A percentile compares a stretch with the other conserved stretches of the same genome.
phyloP scores from a whole-genome alignment of 192 early-diverging fungal species.

The Backusella liffmaniae region DNA sequence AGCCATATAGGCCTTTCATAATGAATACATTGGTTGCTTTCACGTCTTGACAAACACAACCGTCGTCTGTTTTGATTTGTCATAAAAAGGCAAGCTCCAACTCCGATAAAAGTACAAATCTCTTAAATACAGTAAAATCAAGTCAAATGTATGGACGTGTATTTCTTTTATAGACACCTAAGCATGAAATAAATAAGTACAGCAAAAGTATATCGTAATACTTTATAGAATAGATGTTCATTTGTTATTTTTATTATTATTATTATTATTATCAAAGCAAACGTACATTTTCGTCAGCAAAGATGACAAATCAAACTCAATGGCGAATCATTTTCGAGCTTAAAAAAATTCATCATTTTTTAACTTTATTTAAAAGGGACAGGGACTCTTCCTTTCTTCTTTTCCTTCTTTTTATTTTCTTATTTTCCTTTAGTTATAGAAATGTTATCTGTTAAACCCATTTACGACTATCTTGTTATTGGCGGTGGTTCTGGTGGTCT shows the following conservation, averaged over 20 bases:
- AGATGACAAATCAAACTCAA: slow-evolving; percentile 7
- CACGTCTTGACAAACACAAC: too few relatives aligned
- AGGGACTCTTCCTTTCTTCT: neutral
- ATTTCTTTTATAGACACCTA: neutral
- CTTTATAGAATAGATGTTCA: neutral
- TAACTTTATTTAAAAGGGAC: slow-evolving; percentile 1
- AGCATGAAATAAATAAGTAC: neutral
- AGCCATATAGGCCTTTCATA: too few relatives aligned
- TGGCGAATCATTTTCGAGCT: neutral
- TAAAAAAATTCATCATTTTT: slow-evolving; percentile 4
- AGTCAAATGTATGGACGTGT: neutral
- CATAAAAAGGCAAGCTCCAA: neutral
- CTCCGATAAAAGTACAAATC: neutral
- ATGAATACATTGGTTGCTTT: too few relatives aligned
- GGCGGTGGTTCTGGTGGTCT: slow-evolving; percentile 93
- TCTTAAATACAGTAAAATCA: neutral
- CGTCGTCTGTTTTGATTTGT: neutral
- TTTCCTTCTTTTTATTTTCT: neutral
- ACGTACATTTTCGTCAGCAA: neutral
- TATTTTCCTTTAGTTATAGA: neutral
- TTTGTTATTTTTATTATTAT: too few relatives aligned
- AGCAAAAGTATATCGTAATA: too few relatives aligned
- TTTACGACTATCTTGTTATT: slow-evolving; percentile 94
- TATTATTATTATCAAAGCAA: neutral
- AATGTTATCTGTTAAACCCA: slow-evolving; percentile 16